Evolutionary conservation across 2,329 filamentous ascomycete species (phyloP), one percentile per base, ranked within the genome.

Genomic region (Tolypocladium cylindrosporum): DNA sequence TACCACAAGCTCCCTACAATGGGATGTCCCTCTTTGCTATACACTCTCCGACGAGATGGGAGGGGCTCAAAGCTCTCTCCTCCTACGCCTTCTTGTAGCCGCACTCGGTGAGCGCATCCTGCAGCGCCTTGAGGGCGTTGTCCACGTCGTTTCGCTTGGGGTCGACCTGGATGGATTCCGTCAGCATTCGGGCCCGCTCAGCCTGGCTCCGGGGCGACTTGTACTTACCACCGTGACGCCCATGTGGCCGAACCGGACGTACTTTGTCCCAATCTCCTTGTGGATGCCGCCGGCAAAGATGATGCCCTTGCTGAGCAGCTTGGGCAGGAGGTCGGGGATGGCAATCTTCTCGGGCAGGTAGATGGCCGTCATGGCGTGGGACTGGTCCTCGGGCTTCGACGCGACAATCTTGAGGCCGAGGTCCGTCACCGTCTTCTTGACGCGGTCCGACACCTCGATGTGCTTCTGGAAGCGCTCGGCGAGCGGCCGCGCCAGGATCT

Each of bases 201-300:
- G 31, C 31, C 4, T 37, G 31, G 31, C 10, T 37, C 37, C 39
- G 24, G 36, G 13, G 39, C 10, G 40, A 31, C 83, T 75, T 75
- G 86, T 39, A 48, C 84, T 76, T 75, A 86, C 84, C 65, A 92
- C 88, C 70, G 89, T 94, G 61, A 97, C 90, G 65, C 94, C 94
- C 94, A 99, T 99, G 74, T 97, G 94, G 50, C 94, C 94, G 68
- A 99, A 94, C 36, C 94, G 86, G 65, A 99, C 89, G 73, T 99
- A 99, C 77, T 90, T 94, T 61, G 89, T 78, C 3, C 90, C 92
- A 72, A 96, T 96, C 72, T 95, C 90, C 81, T 94, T 96, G 79
- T 99, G 94, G 66, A 99, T 82, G 61, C 94, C 94, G 60, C 91
- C 94, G 31, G 94, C 94, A 71, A 97, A 97, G 60, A 99, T 84